Conservation (phyloP, 768 basidiomycete genomes). For the Termitomyces sp. region DNA sequence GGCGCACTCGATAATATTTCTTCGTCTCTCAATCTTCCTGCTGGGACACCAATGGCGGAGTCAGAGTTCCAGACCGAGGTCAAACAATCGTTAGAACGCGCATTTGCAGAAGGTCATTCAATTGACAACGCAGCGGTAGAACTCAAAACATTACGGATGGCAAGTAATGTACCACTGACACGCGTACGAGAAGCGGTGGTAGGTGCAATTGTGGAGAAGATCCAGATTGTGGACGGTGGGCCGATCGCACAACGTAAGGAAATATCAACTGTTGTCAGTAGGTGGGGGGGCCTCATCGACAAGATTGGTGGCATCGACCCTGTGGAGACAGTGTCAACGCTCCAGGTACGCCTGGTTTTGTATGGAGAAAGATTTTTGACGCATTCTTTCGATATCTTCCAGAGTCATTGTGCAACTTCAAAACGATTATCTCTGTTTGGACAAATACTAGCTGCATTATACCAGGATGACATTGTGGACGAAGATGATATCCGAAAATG, state of each 20-base stretch:
- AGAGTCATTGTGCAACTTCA: conserved; percentile 65
- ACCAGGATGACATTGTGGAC: conserved; percentile 88
- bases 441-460: conserved; percentile 78
- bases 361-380: neutral
- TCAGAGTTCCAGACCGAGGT: conserved; percentile 76
- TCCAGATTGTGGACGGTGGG: conserved; percentile 56
- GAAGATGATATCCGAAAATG: conserved; percentile 89
- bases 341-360: conserved; percentile 54
- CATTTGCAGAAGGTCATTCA: conserved; percentile 86
- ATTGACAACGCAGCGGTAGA: conserved; percentile 93
- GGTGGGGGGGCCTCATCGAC: conserved; percentile 84
- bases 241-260: conserved; percentile 56
- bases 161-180: conserved; percentile 86
- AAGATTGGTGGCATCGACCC: conserved; percentile 80
- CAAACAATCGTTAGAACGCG: conserved; percentile 82
- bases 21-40: conserved; percentile 33
- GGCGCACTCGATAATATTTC: conserved; percentile 48
- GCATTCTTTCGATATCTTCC: neutral
- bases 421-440: conserved; percentile 72
- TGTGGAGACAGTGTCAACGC: conserved; percentile 69
- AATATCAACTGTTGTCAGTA: conserved; percentile 54
- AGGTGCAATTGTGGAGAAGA: conserved; percentile 71
- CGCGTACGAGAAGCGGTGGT: conserved; percentile 87
- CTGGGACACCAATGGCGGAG: conserved; percentile 40
- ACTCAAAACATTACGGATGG: conserved; percentile 95